Base-by-base conservation (phyloP, 331 rosid genomes). In the Quercus lobata region DNA sequence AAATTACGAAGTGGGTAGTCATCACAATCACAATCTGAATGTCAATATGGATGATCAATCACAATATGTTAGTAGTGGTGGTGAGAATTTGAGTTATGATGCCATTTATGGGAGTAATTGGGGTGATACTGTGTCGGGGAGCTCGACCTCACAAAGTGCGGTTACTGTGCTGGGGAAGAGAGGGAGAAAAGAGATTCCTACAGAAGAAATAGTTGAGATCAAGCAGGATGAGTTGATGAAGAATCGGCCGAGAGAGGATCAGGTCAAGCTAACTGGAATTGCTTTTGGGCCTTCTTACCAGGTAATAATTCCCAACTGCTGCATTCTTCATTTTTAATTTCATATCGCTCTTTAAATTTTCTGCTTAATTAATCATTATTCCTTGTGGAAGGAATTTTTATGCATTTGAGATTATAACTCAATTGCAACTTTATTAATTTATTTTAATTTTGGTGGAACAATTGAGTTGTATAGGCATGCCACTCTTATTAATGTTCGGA, bases 221-320 rank as follows among this genome's bases (percentile, higher is more conserved):
- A 93, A 90, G 90, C 98, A 93, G 78, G 99, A 93, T 16, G 98
- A 91, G 84, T 85, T 96, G 87, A 89, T 96, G 27, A 96, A 96
- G 91, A 90, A 96, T 52, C 84, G 97, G 72, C 99, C 98, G 22
- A 91, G 98, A 86, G 93, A 93, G 85, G 97, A 96, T 79, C 96
- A 95, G 79, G 89, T 35, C 57, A 96, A 93, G 89, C 73, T 79
- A 25, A 93, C 99, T 1, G 98, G 97, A 57, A 84, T 93, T 29
- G 98, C 99, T 78, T 93, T 91, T 82, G 99, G 99, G 32, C 99
- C 99, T 76, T 37, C 98, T 71, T 91, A 93, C 76, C 92, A 90
- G 98, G 99, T 93, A 81, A 18, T 41, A 8, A 41, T 41, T 57
- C 22, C 53, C 82, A 2, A 68, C 41, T 27, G 2, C 46, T 84